phyloP scores from a whole-genome alignment of 1,139 yeast genomes.

The Scheffersomyces segobiensis region DNA sequence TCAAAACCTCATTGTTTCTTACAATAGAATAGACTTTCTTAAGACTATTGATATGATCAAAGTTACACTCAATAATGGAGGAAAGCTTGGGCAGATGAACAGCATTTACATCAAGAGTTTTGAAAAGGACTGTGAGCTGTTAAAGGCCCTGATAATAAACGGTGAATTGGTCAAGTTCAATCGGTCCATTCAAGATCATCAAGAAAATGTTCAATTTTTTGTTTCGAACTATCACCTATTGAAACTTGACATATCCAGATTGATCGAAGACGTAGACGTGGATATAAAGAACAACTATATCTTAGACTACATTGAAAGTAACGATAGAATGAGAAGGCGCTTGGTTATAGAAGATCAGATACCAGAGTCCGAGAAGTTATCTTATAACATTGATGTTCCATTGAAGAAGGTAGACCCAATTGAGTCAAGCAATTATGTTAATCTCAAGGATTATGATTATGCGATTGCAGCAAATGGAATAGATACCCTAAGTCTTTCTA shows the following conservation, averaged over 20 bases:
- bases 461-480: slow-evolving; percentile 21
- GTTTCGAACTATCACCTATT: slow-evolving; percentile 47
- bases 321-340: slow-evolving; percentile 62
- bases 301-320: slow-evolving; percentile 67
- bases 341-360: slow-evolving; percentile 54
- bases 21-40: slow-evolving; percentile 21
- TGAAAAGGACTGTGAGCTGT: slow-evolving; percentile 47
- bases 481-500: slow-evolving; percentile 27
- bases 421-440: slow-evolving; percentile 7
- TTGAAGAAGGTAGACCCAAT: slow-evolving; percentile 22
- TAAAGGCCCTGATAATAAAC: slow-evolving; percentile 44
- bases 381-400: slow-evolving; percentile 43
- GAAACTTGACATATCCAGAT: slow-evolving; percentile 43
- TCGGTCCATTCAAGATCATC: slow-evolving; percentile 60
- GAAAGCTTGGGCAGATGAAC: slow-evolving; percentile 39
- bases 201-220: slow-evolving; percentile 58
- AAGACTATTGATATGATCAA: slow-evolving; percentile 35
- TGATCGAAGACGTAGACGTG: slow-evolving; percentile 26
- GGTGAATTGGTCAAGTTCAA: slow-evolving; percentile 51
- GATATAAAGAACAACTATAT: slow-evolving; percentile 33
- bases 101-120: slow-evolving; percentile 39
- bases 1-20: slow-evolving; percentile 20
- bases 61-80: slow-evolving; percentile 40
- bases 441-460: slow-evolving; percentile 17
- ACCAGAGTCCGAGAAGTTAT: slow-evolving; percentile 43